Base-by-base conservation (phyloP, 2,329 filamentous ascomycete species). In the Xylaria digitata region DNA sequence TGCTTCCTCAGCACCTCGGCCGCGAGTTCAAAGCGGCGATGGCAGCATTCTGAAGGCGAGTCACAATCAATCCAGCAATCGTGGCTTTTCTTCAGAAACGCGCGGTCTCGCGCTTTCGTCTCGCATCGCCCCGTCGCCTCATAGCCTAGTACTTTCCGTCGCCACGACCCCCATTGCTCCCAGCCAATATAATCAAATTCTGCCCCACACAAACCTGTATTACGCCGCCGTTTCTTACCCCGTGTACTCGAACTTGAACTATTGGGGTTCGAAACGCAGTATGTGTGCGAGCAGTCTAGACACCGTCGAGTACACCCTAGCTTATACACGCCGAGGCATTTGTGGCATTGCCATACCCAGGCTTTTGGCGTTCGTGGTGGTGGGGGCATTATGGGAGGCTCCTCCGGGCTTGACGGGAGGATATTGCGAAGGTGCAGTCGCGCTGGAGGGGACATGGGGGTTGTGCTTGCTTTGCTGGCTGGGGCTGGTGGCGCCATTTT, bases 41-140 rank as follows among this genome's bases (percentile, higher is more conserved):
- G 76, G 30, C 80, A 75, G 30, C 81, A 81, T 66, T 83, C 80
- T 30, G 80, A 78, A 1, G 82, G 82, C 70, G 82, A 88, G 42
- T 76, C 73, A 65, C 75, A 77, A 52, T 77, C 74, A 11, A 64
- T 17, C 57, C 56, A 66, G 64, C 75, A 77, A 45, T 73, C 62
- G n/a, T 76, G 75, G 9, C 26, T 55, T 15, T 57, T 65, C 2
- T 48, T 11, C 19, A 66, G 42, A 49, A 76, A 77, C 13, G 72
- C 74, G 6, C 52, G 63, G 21, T 74, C 69, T 34, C 75, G 70
- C 34, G 56, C 66, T 9, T 17, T 21, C 8, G 62, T 42, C 4
- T 57, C 81, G 77, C 8, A 81, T 80, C 77, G 68, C 17, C 63
- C 68, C 21, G 15, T 13, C 17, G 58, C 56, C 26, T 75, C 73